Evolutionary conservation across 2,329 filamentous ascomycete genomes (phyloP).

Genomic region (Didymosphaeria variabile): DNA sequence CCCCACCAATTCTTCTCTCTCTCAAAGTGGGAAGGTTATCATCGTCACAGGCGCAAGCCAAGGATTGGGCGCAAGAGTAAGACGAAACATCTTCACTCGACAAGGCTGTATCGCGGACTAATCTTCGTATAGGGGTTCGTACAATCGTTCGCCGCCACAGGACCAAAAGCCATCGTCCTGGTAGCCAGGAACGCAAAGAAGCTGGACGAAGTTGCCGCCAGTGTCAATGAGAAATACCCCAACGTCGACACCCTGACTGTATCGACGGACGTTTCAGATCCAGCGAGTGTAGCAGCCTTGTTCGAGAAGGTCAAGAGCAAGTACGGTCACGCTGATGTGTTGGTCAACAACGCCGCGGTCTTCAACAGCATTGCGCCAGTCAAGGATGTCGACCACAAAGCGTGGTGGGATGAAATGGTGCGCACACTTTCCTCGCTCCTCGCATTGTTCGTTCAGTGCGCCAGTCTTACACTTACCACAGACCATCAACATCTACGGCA

Average conservation of each 20-base stretch:
- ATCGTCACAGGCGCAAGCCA: slow-evolving; percentile 55
- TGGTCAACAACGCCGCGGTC: slow-evolving; percentile 33
- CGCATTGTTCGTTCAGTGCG: background rate
- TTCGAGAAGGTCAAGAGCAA: slow-evolving; percentile 31
- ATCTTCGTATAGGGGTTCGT: slow-evolving; percentile 35
- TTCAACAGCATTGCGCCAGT: slow-evolving; percentile 25
- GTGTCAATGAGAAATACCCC: slow-evolving; percentile 40
- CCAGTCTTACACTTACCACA: slow-evolving; percentile 19
- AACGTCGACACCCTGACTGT: slow-evolving; percentile 41
- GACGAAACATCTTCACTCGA: slow-evolving; percentile 31
- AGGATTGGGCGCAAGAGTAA: slow-evolving; percentile 48
- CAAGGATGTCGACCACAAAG: slow-evolving; percentile 27
- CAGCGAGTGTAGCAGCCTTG: slow-evolving; percentile 30
- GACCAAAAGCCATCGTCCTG: slow-evolving; percentile 47
- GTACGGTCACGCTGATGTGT: slow-evolving; percentile 33
- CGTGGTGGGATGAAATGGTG: slow-evolving; percentile 36
- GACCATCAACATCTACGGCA: slow-evolving; percentile 48
- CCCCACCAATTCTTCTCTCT: slow-evolving; percentile 42
- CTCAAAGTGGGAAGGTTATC: slow-evolving; percentile 49
- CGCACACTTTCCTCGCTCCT: background rate
- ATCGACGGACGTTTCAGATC: slow-evolving; percentile 40
- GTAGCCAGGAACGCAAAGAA: slow-evolving; percentile 38
- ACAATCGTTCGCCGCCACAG: slow-evolving; percentile 48
- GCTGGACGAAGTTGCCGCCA: slow-evolving; percentile 37
- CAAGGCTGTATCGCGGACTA: background rate